Base-by-base conservation (phyloP, 2,329 filamentous ascomycete species). In the Fusarium neocosmosporiellum region DNA sequence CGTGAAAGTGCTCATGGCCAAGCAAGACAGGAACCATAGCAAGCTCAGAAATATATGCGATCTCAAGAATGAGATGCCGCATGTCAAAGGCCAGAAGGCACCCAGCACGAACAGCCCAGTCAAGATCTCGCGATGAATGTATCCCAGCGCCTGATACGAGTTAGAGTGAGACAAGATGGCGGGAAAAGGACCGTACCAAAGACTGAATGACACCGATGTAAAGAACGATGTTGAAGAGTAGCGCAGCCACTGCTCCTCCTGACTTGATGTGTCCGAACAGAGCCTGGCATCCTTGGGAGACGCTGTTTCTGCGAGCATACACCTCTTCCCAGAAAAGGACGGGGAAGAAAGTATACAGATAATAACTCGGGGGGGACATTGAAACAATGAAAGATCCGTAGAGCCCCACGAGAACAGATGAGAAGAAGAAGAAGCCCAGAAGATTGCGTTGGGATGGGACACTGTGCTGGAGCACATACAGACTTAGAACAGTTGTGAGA, bases 291-390 rank as follows among this genome's bases (percentile, higher is more conserved):
- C 95, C 95, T 70, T 91, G 88, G 7, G 84, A 78, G 14, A 98
- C 81, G 46, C 93, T 93, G 53, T 88, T 86, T 64, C 95, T 89
- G 31, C 93, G 90, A 4, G 94, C 93, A 81, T 92, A 96, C 0
- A 98, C 94, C 78, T 98, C 95, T 81, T 98, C 96, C 96, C 96
- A 99, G 84, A 99, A 98, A 65, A 94, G 89, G 3, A 98, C 91
- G 0, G 96, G 96, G 81, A 99, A 99, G 76, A 97, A 89, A 1
- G 92, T 93, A 80, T 99, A 99, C 2, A 90, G 89, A 78, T 98
- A 99, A 81, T 99, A 99, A 3, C 93, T 92, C 65, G 87, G 80
- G 0, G 96, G 93, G 2, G 95, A 98, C 50, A 90, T 89, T 53
- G 97, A 96, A 65, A 94, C 86, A 66, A 93, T 85, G 63, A 99